Evolutionary conservation across 1,139 yeast species (phyloP).

Genomic region (Hemisphaericaspora xylofermentans): DNA sequence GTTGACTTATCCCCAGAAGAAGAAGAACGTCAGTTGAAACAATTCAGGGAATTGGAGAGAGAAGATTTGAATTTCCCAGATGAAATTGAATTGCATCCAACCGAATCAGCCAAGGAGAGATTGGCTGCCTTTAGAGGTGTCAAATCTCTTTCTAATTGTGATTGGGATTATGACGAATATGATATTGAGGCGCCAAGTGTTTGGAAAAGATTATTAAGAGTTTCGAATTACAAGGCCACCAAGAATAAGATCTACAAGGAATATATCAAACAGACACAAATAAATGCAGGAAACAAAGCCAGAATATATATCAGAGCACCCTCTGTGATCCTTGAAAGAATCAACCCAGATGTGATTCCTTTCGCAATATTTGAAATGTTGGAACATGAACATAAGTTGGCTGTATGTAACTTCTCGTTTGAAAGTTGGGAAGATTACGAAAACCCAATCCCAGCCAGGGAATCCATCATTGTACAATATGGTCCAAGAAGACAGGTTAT

Average conservation of each 20-base stretch:
- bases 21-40: constrained; percentile 72
- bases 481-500: constrained; percentile 91
- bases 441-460: constrained; percentile 79
- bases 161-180: constrained; percentile 85
- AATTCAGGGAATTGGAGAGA: constrained; percentile 65
- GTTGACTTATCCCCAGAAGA: constrained; percentile 80
- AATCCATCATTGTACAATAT: constrained; percentile 78
- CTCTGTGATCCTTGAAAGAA: constrained; percentile 40
- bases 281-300: constrained; percentile 65
- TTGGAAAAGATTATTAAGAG: constrained; percentile 74
- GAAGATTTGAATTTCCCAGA: constrained; percentile 96
- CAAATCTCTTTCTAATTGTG: constrained; percentile 73
- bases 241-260: constrained; percentile 69
- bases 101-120: constrained; percentile 71
- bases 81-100: constrained; percentile 82
- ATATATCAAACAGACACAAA: constrained; percentile 55
- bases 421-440: constrained; percentile 88
- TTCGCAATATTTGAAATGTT: constrained; percentile 71
- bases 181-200: constrained; percentile 75
- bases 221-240: constrained; percentile 77
- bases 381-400: constrained; percentile 82
- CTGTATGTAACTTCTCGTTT: constrained; percentile 78
- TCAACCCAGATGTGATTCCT: constrained; percentile 45
- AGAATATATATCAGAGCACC: constrained; percentile 66
- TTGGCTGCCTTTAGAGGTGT: constrained; percentile 81